A percentile compares a stretch with the other conserved stretches of the same genome.
Conservation (phyloP, 192 early-diverging fungal species). For the Allomyces javanicus region DNA sequence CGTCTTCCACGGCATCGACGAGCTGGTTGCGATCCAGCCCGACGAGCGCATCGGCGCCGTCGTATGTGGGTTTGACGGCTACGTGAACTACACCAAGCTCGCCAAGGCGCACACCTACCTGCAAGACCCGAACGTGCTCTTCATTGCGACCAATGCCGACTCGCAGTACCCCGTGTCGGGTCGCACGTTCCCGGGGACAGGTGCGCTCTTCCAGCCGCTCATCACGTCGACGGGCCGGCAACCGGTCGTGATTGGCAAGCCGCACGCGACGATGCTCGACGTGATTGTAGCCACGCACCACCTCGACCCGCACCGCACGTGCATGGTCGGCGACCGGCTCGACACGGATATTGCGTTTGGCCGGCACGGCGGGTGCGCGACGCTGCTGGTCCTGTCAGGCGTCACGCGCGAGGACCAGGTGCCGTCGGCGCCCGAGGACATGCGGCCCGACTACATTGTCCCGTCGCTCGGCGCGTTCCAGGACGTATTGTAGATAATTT, state of each 20-base stretch:
- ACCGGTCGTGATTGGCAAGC: conserved; percentile 84
- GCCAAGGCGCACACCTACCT: conserved; percentile 81
- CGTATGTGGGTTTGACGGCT: conserved; percentile 74
- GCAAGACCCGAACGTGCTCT: conserved; percentile 45
- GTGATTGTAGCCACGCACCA: conserved; percentile 65
- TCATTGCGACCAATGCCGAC: conserved; percentile 87
- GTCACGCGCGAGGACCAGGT: no score
- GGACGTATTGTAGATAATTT: no score
- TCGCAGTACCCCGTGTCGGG: conserved; percentile 66
- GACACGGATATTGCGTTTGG: conserved; percentile 96
- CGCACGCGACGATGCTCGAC: conserved; percentile 81
- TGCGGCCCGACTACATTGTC: no score
- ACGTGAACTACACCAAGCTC: conserved; percentile 84
- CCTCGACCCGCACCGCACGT: conserved; percentile 57
- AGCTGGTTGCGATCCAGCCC: conserved; percentile 10
- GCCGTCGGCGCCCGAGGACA: no score
- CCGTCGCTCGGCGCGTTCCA: no score
- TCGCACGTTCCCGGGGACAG: conserved; percentile 59
- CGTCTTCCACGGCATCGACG: background rate
- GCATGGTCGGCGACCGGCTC: conserved; percentile 92
- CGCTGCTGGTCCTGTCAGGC: conserved; percentile 53
- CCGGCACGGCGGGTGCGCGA: conserved; percentile 57
- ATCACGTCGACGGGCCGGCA: conserved; percentile 49
- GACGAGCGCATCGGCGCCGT: conserved; percentile 58
- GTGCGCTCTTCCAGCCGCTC: conserved; percentile 57